phyloP scores from a whole-genome alignment of 306 rosid species.

The Quillaja saponaria region DNA sequence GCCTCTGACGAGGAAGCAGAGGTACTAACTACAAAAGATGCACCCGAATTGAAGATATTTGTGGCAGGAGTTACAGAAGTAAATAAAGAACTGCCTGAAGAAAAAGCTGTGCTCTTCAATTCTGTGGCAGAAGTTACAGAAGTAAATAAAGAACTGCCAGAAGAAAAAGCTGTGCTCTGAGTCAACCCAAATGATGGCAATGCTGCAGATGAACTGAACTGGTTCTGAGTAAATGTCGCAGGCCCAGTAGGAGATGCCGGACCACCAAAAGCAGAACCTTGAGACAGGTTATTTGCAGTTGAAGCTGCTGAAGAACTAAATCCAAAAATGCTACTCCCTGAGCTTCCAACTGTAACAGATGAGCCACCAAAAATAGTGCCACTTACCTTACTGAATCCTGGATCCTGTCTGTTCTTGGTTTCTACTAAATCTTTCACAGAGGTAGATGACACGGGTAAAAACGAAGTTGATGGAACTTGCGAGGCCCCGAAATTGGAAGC shows the following conservation, averaged over 20 bases:
- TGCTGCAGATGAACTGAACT: conserved; percentile 55
- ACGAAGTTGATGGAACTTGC: conserved; percentile 32
- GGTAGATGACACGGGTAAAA: conserved; percentile 31
- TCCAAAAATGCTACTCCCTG: conserved; percentile 52
- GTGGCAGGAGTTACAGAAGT: not conserved
- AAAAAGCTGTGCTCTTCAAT: conserved; percentile 45
- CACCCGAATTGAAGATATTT: not conserved
- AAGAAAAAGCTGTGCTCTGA: conserved; percentile 48
- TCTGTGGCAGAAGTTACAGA: conserved; percentile 17
- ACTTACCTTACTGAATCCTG: conserved; percentile 41
- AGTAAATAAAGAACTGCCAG: not conserved
- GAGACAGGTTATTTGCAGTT: conserved; percentile 45
- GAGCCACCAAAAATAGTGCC: conserved; percentile 40
- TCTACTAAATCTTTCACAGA: conserved; percentile 37
- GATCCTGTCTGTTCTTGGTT: conserved; percentile 47
- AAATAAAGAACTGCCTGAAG: conserved; percentile 9
- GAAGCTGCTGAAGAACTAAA: conserved; percentile 53
- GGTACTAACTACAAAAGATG: not conserved
- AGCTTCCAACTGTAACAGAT: conserved; percentile 41
- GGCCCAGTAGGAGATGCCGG: conserved; percentile 44
- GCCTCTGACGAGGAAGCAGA: conserved; percentile 43
- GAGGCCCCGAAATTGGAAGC: conserved; percentile 47
- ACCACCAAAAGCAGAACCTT: conserved; percentile 35
- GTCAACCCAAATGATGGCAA: conserved; percentile 47
- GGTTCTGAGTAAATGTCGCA: conserved; percentile 52